Evolutionary conservation across 2,329 filamentous ascomycete genomes (phyloP), one percentile per base, ranked within the genome.

Genomic region (Grosmannia huntii): DNA sequence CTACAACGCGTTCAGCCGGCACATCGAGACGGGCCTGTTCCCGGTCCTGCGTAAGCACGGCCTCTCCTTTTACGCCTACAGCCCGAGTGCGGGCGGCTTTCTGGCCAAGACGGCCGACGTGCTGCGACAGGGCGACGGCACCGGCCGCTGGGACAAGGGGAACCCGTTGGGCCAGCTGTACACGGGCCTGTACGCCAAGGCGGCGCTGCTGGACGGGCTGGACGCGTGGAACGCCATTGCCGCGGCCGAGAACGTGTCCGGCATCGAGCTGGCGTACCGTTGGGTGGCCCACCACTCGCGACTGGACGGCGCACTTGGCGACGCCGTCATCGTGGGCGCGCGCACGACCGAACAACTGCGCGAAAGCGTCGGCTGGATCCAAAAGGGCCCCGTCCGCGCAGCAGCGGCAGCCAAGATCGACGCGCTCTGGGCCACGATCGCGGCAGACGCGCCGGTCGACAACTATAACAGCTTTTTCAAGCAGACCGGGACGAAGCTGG

Each of bases 1-100:
- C 55, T 76, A 76, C 68, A 73, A 71, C 61, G 65, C 70, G 19
- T 63, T 73, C 11, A 65, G 66, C 1, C 70, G 76, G 5, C 65
- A 65, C 21, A 58, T 64, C 1, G 76, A 79, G 57, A 63, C 60
- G 0, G 61, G 67, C 0, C 65, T 78, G 5, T 71, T 78, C 28
- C 75, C 76, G 1, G 68, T 69, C 0, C 69, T 79, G 0, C 70
- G 75, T 33, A 67, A 68, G 57, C 63, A 69, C 59, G 61, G 62
- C 56, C 68, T 74, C 10, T 62, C 68, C 0, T 72, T 73, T 53
- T 70, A 71, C 60, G 70, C 67, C 1, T 75, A 72, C 59, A 68
- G 65, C 19, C 41, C 41, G 16, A 28, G 21, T 19, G 52, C 52
- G 11, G 52, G 52, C 33, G 52, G 52, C 33, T 41, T 54, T 21